Percentiles rank a stretch among this genome's conserved stretches.
phyloP scores from a whole-genome alignment of 73 alveolate genomes.

The Paramecium pentaurelia region DNA sequence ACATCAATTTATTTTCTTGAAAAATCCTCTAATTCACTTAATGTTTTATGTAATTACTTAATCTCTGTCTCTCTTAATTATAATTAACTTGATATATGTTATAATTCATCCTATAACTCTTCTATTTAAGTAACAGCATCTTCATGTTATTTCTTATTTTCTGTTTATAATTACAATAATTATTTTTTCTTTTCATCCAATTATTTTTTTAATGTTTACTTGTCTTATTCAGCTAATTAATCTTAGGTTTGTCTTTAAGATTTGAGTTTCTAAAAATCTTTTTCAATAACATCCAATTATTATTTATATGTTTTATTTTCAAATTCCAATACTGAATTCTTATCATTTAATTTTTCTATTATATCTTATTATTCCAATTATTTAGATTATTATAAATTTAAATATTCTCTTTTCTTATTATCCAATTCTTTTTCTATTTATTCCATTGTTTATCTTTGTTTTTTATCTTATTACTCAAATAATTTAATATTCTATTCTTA shows the following conservation, averaged over 20 bases:
- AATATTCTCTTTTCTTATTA: not conserved
- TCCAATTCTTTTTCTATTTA: not conserved
- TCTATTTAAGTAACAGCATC: not conserved
- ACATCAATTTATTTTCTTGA: slow-evolving; percentile 35
- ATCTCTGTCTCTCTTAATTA: not conserved
- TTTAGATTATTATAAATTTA: not conserved
- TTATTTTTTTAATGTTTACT: not conserved
- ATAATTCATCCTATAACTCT: slow-evolving; percentile 1
- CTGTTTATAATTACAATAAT: not conserved
- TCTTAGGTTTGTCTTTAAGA: not conserved
- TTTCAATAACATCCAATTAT: not conserved
- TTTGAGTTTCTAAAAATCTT: not conserved
- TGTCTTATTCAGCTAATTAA: not conserved
- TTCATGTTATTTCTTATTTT: not conserved
- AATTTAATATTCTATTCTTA: not conserved
- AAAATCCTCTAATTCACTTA: slow-evolving; percentile 20
- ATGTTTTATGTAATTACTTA: not conserved
- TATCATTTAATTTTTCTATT: not conserved
- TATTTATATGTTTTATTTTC: slow-evolving; percentile 28
- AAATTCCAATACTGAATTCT: not conserved
- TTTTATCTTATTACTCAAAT: not conserved
- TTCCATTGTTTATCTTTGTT: not conserved
- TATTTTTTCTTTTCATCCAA: slow-evolving; percentile 42
- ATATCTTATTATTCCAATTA: not conserved
- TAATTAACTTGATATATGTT: not conserved